A percentile compares a stretch with the other conserved stretches of the same genome.
Evolutionary conservation across 2,329 filamentous ascomycete genomes (phyloP).

Genomic region (Acarospora socialis): DNA sequence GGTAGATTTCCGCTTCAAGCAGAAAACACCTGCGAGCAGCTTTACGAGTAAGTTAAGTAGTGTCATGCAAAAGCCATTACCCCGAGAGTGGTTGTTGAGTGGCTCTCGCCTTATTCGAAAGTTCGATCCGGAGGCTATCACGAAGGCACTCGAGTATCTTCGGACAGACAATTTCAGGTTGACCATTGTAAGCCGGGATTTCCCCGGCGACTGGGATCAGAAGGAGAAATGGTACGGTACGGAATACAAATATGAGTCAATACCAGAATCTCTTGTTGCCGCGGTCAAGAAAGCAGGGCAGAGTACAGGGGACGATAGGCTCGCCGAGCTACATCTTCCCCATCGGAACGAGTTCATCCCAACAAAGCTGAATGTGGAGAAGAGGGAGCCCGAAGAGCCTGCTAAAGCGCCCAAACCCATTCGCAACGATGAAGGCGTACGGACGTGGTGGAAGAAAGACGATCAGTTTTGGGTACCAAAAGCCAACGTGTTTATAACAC

Average conservation of each 20-base stretch:
- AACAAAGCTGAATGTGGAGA: constrained; percentile 82
- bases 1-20: constrained; percentile 87
- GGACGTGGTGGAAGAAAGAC: constrained; percentile 97
- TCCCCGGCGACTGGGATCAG: constrained; percentile 69
- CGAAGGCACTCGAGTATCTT: constrained; percentile 56
- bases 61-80: constrained; percentile 82
- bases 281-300: constrained; percentile 53
- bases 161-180: constrained; percentile 82
- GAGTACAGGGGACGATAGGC: constrained; percentile 43
- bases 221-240: constrained; percentile 98
- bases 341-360: constrained; percentile 95
- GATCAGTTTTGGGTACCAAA: constrained; percentile 98
- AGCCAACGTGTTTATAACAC: constrained; percentile 68
- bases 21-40: constrained; percentile 77
- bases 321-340: constrained; percentile 65
- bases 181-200: constrained; percentile 67
- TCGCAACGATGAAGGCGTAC: constrained; percentile 63
- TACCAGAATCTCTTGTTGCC: constrained; percentile 59
- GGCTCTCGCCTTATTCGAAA: constrained; percentile 60
- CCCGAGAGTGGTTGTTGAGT: constrained; percentile 77
- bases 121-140: constrained; percentile 67
- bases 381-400: constrained; percentile 71
- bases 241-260: constrained; percentile 71
- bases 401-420: constrained; percentile 64
- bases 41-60: constrained; percentile 77